These are phyloP conservation scores for Aspergillus bertholletiae DNA, from an alignment of 495 filamentous ascomycete genomes.

Conservation along the genomic window DNA sequence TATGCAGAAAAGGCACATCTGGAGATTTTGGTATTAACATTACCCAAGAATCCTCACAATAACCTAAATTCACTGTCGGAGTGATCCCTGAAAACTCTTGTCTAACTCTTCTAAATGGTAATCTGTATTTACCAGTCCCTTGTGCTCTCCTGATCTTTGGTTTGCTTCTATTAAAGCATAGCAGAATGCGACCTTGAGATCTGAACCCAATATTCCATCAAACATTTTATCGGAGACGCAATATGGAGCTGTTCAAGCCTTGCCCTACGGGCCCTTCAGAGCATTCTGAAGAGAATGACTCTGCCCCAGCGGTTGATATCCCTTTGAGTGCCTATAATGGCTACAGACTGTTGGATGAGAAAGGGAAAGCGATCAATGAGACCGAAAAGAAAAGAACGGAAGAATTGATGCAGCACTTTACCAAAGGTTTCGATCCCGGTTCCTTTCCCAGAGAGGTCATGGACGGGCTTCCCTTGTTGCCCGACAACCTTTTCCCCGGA, in stretches of 20 bases:
- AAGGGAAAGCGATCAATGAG: conserved; percentile 9
- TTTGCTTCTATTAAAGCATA: neutral
- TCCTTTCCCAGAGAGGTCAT: conserved; percentile 11
- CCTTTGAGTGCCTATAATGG: neutral
- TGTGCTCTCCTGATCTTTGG: neutral
- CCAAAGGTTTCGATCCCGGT: conserved; percentile 21
- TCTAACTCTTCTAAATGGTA: neutral
- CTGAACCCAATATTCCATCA: too few relatives aligned
- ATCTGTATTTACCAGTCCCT: neutral
- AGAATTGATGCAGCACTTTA: conserved; percentile 13
- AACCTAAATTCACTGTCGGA: too few relatives aligned
- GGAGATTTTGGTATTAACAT: too few relatives aligned
- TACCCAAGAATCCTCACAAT: too few relatives aligned
- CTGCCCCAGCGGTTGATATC: neutral
- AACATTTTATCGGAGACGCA: neutral
- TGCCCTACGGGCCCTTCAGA: neutral
- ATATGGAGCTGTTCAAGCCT: conserved; percentile 1
- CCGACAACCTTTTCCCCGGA: conserved; percentile 14
- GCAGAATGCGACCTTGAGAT: neutral
- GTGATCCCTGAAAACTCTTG: too few relatives aligned
- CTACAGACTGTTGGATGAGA: conserved; percentile 5
- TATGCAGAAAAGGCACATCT: too few relatives aligned
- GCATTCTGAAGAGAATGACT: neutral
- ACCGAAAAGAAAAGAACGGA: conserved; percentile 12
- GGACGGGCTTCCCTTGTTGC: conserved; percentile 7